Conservation (phyloP, 768 basidiomycete genomes). For the Dentipellis sp. region DNA sequence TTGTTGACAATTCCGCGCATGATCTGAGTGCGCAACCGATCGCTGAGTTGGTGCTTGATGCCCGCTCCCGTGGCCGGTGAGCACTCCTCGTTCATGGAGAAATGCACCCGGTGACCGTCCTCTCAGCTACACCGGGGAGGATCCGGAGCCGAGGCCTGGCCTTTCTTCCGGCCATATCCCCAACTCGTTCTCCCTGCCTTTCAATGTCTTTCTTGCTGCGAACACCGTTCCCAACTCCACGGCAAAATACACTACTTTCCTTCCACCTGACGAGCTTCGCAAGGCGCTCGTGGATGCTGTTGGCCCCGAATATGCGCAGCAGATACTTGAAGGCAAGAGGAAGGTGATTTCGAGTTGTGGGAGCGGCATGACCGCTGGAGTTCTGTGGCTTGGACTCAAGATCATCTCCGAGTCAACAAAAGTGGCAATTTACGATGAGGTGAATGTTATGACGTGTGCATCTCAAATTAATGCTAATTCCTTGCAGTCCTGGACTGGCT, state of each 20-base stretch:
- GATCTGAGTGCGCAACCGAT: slow-evolving; percentile 32
- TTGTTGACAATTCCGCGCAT: slow-evolving; percentile 58
- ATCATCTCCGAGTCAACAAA: slow-evolving; percentile 45
- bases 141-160: slow-evolving; percentile 84
- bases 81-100: slow-evolving; percentile 13
- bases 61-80: slow-evolving; percentile 75
- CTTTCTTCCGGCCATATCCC: slow-evolving; percentile 92
- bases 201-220: slow-evolving; percentile 58
- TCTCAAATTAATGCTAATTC: too few species aligned
- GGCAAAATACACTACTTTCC: slow-evolving; percentile 32
- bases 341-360: slow-evolving; percentile 76
- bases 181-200: slow-evolving; percentile 76
- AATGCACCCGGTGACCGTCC: background rate
- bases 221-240: slow-evolving; percentile 26
- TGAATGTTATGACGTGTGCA: slow-evolving; percentile 26
- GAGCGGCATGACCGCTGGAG: slow-evolving; percentile 96
- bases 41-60: slow-evolving; percentile 77
- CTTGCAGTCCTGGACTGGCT: slow-evolving; percentile 88
- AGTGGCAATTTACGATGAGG: slow-evolving; percentile 89
- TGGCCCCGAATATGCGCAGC: slow-evolving; percentile 44
- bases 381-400: slow-evolving; percentile 90
- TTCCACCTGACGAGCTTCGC: slow-evolving; percentile 47
- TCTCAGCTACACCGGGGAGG: slow-evolving; percentile 65
- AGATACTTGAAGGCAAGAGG: slow-evolving; percentile 50
- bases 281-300: slow-evolving; percentile 53